A percentile compares a stretch with the other conserved stretches of the same genome.
Evolutionary conservation across 768 basidiomycete species (phyloP).

Genomic region (Lanmaoa pseudosensibilis): DNA sequence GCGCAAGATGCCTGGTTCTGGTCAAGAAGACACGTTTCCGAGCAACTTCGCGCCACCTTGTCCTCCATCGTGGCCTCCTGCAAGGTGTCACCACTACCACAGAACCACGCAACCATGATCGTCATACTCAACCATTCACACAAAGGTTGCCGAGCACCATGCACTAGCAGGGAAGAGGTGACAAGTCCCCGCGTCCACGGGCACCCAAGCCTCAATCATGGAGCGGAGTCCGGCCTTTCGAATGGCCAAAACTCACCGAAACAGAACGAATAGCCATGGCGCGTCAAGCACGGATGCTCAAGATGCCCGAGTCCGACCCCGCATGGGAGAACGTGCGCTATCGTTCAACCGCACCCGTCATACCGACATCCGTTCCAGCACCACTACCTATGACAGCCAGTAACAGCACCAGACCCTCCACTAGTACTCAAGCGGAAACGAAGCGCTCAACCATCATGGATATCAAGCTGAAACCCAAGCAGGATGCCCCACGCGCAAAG

Average conservation of each 20-base stretch:
- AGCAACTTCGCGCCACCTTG: slow-evolving; percentile 31
- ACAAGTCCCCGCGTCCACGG: slow-evolving; percentile 46
- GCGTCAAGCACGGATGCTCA: slow-evolving; percentile 51
- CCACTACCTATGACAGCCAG: slow-evolving; percentile 19
- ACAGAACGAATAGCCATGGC: slow-evolving; percentile 50
- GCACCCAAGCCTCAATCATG: slow-evolving; percentile 56
- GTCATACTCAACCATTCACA: background rate
- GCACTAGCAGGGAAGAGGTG: slow-evolving; percentile 34
- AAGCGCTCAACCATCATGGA: slow-evolving; percentile 50
- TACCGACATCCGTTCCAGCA: slow-evolving; percentile 12
- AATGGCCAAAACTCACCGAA: slow-evolving; percentile 53
- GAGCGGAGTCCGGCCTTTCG: slow-evolving; percentile 70
- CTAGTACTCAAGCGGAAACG: slow-evolving; percentile 31
- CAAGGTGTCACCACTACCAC: slow-evolving; percentile 32
- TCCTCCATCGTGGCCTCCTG: slow-evolving; percentile 31
- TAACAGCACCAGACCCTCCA: slow-evolving; percentile 23
- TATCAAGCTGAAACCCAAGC: slow-evolving; percentile 40
- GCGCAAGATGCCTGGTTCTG: slow-evolving; percentile 37
- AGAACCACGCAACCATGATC: background rate
- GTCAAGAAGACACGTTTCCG: slow-evolving; percentile 28
- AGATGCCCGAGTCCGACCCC: slow-evolving; percentile 59
- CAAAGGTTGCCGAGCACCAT: slow-evolving; percentile 52
- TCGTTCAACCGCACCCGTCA: slow-evolving; percentile 21
- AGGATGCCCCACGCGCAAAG: slow-evolving; percentile 35
- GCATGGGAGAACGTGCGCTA: slow-evolving; percentile 58